Base-by-base conservation (phyloP, 164 flowering plant species). In the Tetracentron sinense region DNA sequence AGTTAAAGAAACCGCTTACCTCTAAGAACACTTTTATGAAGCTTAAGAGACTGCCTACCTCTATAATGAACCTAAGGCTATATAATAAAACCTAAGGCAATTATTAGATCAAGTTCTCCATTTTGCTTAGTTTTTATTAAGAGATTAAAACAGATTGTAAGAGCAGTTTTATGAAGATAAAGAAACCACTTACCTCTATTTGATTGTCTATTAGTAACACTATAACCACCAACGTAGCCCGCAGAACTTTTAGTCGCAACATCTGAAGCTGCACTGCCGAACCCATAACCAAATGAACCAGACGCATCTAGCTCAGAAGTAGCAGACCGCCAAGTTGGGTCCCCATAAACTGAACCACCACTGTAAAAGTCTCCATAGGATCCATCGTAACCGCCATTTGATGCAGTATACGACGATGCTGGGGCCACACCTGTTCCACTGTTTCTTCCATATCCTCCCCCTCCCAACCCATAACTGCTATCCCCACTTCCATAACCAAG, bases 241-340 rank as follows among this genome's bases (percentile, higher is more conserved):
- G 75, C 76, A 31, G 91, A 75, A 75, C 58, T 73, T 62, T 74
- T 81, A 42, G 78, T 70, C 19, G 87, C 48, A 68, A 70, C 73
- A 72, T 88, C 88, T 16, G 92, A 69, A 63, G 78, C 62, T 47
- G 75, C 62, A 70, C 61, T n/a, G n/a, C n/a, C 82, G 42, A 89
- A 75, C 0, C 90, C 87, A 77, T 77, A 85, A 56, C 80, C 83
- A 77, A 88, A 80, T 42, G 85, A 69, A 58, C 72, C 76, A 70
- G 86, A 66, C 4, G 68, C 80, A 28, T 81, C 93, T 55, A 77
- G 68, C 69, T 83, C 92, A 22, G 87, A 66, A 58, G 78, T 71
- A 58, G 82, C 62, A 48, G 91, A 77, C 42, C 80, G 81, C 96
- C 96, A 87, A 59, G 84, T 84, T 3, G 82, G 67, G 56, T 90